Base-by-base conservation (phyloP, 225 moss, liverwort and hornwort species). In the Sphagnum tenellum region DNA sequence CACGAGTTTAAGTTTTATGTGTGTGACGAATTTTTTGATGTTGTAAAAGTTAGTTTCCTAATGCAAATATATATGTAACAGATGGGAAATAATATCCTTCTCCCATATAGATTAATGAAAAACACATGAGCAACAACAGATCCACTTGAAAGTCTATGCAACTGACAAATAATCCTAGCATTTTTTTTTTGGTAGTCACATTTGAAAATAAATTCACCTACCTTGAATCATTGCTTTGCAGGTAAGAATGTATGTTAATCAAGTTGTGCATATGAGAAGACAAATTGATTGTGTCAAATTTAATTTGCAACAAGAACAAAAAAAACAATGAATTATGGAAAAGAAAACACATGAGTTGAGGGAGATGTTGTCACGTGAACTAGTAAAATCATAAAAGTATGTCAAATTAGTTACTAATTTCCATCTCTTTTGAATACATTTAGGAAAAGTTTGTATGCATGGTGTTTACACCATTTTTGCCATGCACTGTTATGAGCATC, bases 381-480 rank as follows among this genome's bases (percentile, higher is more conserved):
- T 64, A 52, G 52, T 64, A 64, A 52, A 64, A 52, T 50, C 64
- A 64, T 52, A 64, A 53, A 64, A 29, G 64, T 64, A 64, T 2
- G 12, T 61, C 48, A 4, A n/a, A 49, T 13, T 49, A 9, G 51
- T 52, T 52, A 9, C 51, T 46, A 7, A 29, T 46, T 9, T 50
- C 48, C 46, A 12, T 11, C 12, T 13, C 29, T 45, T 29, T 9
- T 3, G 29, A 45, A 29, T 4, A 14, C 14, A 45, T 61, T 61
- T 45, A 8, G 60, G 11, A 57, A 57, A n/a, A n/a, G n/a, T n/a
- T n/a, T n/a, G 57, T n/a, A 4, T 57, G 7, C 4, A 9, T 13
- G 12, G 9, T 6, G 57, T 57, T 5, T 9, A 57, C 8, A 57
- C 4, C n/a, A 9, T 4, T n/a, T 57, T 9, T 57, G 7, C 57